These are phyloP conservation scores for Arabis alpina DNA, from an alignment of 345 rosid species.

Conservation along the genomic window DNA sequence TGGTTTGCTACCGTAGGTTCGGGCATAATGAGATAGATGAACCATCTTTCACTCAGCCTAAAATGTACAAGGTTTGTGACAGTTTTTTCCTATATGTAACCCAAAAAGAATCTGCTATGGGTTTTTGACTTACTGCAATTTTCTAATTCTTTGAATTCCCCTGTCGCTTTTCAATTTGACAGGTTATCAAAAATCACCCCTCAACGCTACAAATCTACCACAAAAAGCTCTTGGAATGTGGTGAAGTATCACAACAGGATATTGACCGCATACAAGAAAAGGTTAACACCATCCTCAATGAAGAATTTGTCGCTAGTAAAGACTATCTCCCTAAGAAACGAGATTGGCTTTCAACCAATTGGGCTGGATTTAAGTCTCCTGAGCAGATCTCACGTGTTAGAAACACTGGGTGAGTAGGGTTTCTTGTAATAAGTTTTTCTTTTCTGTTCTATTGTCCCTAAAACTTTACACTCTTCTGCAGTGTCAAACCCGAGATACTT, in stretches of 20 bases:
- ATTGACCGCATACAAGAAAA: slow-evolving; percentile 60
- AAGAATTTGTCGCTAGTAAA: slow-evolving; percentile 73
- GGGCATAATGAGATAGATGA: slow-evolving; percentile 91
- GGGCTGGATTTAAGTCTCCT: slow-evolving; percentile 84
- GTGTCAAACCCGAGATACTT: slow-evolving; percentile 85
- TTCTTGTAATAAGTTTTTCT: neutral
- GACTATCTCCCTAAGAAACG: slow-evolving; percentile 70
- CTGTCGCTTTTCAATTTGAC: slow-evolving; percentile 33
- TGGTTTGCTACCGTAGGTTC: slow-evolving; percentile 77
- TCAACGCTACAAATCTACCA: slow-evolving; percentile 72
- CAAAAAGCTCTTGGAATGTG: slow-evolving; percentile 66
- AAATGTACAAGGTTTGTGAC: slow-evolving; percentile 73
- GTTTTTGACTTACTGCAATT: neutral
- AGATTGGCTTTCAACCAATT: slow-evolving; percentile 86
- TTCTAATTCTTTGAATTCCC: neutral
- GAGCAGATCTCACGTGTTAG: slow-evolving; percentile 78
- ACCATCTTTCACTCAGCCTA: slow-evolving; percentile 85
- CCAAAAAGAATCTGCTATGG: neutral
- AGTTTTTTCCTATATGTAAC: neutral
- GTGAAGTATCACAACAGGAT: slow-evolving; percentile 63
- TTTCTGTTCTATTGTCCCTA: neutral
- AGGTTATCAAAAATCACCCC: slow-evolving; percentile 74
- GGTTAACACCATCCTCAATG: slow-evolving; percentile 69
- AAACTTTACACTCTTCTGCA: slow-evolving; percentile 41
- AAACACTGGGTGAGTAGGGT: slow-evolving; percentile 66